Evolutionary conservation across 2,329 filamentous ascomycete species (phyloP).

Genomic region (Pseudocercospora fuligena): DNA sequence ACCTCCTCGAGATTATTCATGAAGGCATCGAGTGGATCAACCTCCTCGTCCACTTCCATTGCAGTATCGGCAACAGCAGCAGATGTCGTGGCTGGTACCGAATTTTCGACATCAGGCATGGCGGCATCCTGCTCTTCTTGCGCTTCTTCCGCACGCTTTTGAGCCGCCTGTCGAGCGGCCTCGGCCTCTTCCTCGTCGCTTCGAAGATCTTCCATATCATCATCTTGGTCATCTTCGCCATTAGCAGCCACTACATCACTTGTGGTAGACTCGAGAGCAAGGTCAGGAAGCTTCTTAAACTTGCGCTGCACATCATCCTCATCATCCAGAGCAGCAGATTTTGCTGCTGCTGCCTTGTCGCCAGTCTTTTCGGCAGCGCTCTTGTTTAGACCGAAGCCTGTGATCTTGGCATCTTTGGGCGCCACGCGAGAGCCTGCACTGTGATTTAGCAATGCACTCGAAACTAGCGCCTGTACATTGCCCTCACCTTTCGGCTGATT

Average conservation of each 20-base stretch:
- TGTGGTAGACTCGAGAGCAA: slow-evolving; percentile 61
- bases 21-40: slow-evolving; percentile 95
- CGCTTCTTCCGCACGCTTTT: slow-evolving; percentile 68
- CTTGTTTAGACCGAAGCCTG: slow-evolving; percentile 82
- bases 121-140: slow-evolving; percentile 53
- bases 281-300: slow-evolving; percentile 84
- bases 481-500: slow-evolving; percentile 45
- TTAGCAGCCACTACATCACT: slow-evolving; percentile 58
- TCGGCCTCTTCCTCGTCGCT: slow-evolving; percentile 88
- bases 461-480: slow-evolving; percentile 8
- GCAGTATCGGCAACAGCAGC: slow-evolving; percentile 18
- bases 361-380: slow-evolving; percentile 61
- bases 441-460: background rate
- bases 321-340: slow-evolving; percentile 78
- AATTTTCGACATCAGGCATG: slow-evolving; percentile 48
- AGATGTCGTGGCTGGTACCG: slow-evolving; percentile 19
- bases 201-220: slow-evolving; percentile 72
- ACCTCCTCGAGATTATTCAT: slow-evolving; percentile 74
- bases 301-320: slow-evolving; percentile 87
- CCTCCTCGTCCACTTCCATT: slow-evolving; percentile 64
- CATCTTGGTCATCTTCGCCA: slow-evolving; percentile 52
- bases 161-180: slow-evolving; percentile 77
- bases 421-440: slow-evolving; percentile 4
- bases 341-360: slow-evolving; percentile 68
- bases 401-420: slow-evolving; percentile 64